Evolutionary conservation across 163 green algal genomes (phyloP).

Genomic region (Chlamydomonas reinhardtii): DNA sequence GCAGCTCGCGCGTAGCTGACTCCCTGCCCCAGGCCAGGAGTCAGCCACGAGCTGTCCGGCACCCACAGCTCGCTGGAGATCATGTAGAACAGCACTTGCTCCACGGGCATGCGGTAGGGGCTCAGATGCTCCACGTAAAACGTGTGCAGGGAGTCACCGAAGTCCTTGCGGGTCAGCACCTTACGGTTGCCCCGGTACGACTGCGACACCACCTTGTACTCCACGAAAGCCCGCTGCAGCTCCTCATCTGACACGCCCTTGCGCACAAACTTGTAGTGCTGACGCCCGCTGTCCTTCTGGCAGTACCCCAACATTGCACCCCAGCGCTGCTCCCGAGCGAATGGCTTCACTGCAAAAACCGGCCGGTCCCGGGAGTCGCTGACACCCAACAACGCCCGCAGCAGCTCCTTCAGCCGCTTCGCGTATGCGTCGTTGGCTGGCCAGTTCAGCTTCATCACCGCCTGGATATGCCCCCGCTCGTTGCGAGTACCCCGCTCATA

Average conservation of each 20-base stretch:
- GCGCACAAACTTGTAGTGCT: not conserved
- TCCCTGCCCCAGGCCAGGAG: not conserved
- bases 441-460: not conserved
- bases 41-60: not conserved
- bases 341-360: not conserved
- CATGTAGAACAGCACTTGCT: conserved; percentile 11
- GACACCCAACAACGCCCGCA: not conserved
- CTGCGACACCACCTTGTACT: not conserved
- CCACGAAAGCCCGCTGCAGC: not conserved
- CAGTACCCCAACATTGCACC: not conserved
- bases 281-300: not conserved
- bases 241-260: not conserved
- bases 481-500: not conserved
- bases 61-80: not conserved
- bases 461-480: not conserved
- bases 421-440: not conserved
- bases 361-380: not conserved
- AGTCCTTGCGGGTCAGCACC: not conserved
- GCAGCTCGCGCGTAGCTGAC: not conserved
- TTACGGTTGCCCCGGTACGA: not conserved
- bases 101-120: not conserved
- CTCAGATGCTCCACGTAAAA: not conserved
- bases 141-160: not conserved
- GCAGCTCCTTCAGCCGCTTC: not conserved
- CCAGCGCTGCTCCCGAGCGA: not conserved